Evolutionary conservation across 108 stramenopile genomes (phyloP).

Genomic region (Cyclotella cryptica): DNA sequence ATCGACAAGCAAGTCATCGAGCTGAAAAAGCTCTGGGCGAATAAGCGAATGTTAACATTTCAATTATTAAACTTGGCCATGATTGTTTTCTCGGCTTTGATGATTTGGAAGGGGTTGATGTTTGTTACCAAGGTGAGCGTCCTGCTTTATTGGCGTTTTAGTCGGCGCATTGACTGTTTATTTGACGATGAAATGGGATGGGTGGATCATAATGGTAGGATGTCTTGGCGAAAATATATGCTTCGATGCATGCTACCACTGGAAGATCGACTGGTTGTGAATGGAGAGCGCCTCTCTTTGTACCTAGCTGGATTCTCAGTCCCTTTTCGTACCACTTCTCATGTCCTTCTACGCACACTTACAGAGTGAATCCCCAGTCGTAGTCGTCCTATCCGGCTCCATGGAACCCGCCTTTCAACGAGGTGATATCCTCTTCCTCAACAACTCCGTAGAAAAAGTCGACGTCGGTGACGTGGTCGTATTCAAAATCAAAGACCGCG

Average conservation of each 20-base stretch:
- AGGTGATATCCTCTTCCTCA: constrained; percentile 98
- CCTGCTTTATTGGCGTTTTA: not conserved
- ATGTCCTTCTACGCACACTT: not conserved
- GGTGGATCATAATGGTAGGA: too few relatives aligned
- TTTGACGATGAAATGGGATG: not conserved
- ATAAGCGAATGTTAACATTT: constrained; percentile 95
- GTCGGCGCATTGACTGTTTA: not conserved
- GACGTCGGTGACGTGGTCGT: constrained; percentile 98
- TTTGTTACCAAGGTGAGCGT: constrained; percentile 89
- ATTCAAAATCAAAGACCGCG: constrained; percentile 99
- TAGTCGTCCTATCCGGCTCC: constrained; percentile 96
- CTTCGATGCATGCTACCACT: not conserved
- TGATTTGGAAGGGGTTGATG: constrained; percentile 99
- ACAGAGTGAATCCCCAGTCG: constrained; percentile 96
- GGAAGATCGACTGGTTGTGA: not conserved
- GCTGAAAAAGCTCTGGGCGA: constrained; percentile 99
- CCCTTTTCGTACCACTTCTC: not conserved
- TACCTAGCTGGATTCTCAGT: too few relatives aligned
- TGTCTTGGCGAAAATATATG: too few relatives aligned
- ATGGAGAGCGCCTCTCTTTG: too few relatives aligned
- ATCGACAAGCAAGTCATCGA: constrained; percentile 92
- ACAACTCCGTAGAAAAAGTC: constrained; percentile 94
- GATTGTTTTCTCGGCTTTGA: constrained; percentile 99
- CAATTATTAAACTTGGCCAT: constrained; percentile 98
- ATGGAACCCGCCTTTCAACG: constrained; percentile 99